Conservation (phyloP, 768 basidiomycete genomes). For the Xanthoconium stramineum region DNA sequence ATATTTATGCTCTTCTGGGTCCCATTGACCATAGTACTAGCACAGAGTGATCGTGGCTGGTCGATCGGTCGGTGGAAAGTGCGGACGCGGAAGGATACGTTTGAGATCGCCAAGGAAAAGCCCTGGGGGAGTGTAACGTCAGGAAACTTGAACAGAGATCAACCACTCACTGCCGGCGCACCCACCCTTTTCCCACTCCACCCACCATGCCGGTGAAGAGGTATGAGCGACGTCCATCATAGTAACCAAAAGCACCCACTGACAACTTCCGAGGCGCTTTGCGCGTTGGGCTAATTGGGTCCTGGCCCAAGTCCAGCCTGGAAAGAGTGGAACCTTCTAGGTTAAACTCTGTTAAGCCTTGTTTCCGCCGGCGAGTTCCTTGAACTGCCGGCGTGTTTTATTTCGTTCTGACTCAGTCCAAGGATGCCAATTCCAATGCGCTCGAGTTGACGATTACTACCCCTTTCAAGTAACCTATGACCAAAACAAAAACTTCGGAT, state of each 20-base stretch:
- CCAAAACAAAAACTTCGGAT: neutral
- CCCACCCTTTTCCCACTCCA: neutral
- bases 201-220: neutral
- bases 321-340: neutral
- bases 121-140: too few species aligned
- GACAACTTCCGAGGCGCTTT: too few species aligned
- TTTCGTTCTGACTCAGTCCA: neutral
- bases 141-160: too few species aligned
- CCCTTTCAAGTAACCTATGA: neutral
- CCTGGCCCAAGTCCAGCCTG: neutral
- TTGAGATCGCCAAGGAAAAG: too few species aligned
- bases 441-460: slow-evolving; percentile 1
- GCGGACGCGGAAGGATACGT: neutral
- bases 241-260: neutral
- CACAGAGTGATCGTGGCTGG: neutral
- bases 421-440: slow-evolving; percentile 2
- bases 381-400: neutral
- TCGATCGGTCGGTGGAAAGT: neutral
- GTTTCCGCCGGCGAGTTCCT: neutral
- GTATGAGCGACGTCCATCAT: neutral
- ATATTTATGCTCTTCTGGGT: neutral
- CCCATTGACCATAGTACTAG: neutral
- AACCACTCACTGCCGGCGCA: neutral
- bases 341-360: neutral
- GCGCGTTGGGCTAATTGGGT: neutral